These are phyloP conservation scores for Corylus heterophylla DNA, from an alignment of 306 rosid species.

Conservation along the genomic window DNA sequence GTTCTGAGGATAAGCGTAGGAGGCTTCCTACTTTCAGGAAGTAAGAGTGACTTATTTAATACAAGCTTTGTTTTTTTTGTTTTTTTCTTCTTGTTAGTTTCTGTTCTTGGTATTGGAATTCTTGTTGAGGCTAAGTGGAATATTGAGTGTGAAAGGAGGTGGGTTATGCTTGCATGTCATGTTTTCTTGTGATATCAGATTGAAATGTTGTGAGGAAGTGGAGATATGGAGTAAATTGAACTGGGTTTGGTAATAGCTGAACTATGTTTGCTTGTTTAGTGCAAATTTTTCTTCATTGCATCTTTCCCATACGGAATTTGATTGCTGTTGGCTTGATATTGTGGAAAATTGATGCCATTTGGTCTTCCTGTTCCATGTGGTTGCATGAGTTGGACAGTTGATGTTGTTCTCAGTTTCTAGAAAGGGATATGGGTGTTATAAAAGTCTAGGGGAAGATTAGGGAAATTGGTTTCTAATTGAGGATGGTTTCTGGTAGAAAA, in stretches of 20 bases:
- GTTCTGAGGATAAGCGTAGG: slow-evolving; percentile 52
- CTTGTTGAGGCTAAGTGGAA: background rate
- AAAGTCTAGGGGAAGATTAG: background rate
- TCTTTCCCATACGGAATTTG: background rate
- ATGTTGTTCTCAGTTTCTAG: background rate
- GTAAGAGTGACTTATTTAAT: slow-evolving; percentile 22
- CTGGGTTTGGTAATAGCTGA: slow-evolving; percentile 1
- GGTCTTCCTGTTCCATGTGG: background rate
- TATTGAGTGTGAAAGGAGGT: background rate
- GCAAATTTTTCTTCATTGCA: background rate
- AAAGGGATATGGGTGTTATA: background rate
- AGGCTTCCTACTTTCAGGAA: slow-evolving; percentile 30
- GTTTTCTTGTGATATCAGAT: background rate
- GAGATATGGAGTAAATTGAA: background rate
- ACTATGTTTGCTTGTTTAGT: background rate
- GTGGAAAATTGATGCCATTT: background rate
- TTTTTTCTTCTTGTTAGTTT: background rate
- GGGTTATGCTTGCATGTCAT: slow-evolving; percentile 1
- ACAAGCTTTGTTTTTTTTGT: background rate
- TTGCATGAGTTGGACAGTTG: background rate
- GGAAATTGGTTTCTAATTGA: background rate
- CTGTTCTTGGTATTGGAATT: background rate
- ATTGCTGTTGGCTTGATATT: background rate
- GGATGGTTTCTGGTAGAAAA: background rate
- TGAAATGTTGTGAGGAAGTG: too few relatives aligned